Base-by-base conservation (phyloP, 2,329 filamentous ascomycete species). In the Domatiomyces globalis region DNA sequence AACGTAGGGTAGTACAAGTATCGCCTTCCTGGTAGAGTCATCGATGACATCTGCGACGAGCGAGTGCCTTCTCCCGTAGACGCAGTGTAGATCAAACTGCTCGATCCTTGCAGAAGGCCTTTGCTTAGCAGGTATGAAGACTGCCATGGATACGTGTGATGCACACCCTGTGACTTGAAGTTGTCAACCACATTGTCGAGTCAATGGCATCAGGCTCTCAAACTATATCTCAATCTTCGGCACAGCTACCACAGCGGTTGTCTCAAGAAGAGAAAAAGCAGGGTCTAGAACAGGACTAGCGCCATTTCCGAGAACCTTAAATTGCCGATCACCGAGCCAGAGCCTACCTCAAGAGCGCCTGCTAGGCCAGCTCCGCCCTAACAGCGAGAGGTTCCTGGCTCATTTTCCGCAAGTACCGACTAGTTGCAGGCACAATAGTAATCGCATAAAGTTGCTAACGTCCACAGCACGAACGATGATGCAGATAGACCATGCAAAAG, bases 41-140 rank as follows among this genome's bases (percentile, higher is more conserved):
- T 78, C 73, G n/a, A 87, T 70, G 19, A 88, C 77, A 63, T 78
- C 75, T 4, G 84, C 84, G 46, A 87, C 83, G 10, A 88, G 72
- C 6, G 83, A 87, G 66, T 88, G 60, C 84, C 84, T 4, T 84
- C 84, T n/a, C n/a, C n/a, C 0, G 85, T 88, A 0, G 85, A 85
- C 6, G 85, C 85, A 44, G 81, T 85, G 62, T 88, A 89, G n/a
- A 88, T 81, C 8, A 89, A 71, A 59, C 86, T 87, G 56, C 74
- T 78, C 48, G 78, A 71, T 15, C 84, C 84, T 5, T 70, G 65
- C 10, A 89, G 69, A 17, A 87, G 71, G 0, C 83, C 82, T 2
- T 78, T 79, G 0, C 80, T 79, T 49, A 83, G 71, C 6, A 89
- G 71, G 61, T 85, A 89, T 52, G 81, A 79, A 48, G 83, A 83